Evolutionary conservation across 31 red algal species (phyloP), one percentile per base, ranked within the genome.

Genomic region (Odonthalia washingtoniensis): DNA sequence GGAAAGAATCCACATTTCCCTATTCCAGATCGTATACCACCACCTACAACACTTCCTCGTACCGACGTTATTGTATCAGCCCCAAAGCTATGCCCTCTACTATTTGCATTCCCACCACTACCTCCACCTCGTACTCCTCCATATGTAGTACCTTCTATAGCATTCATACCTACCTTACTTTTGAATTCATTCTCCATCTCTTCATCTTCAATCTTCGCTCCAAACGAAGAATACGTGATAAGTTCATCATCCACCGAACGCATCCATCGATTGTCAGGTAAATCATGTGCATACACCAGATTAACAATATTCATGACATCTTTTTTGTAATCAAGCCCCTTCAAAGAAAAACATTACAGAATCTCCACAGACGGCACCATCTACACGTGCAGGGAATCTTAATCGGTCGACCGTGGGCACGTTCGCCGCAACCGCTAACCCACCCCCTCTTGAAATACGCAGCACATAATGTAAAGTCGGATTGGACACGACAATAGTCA

Each of bases 181-280:
- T 94, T 94, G 74, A 94, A 94, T n/a, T 84, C 91, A 85, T 94
- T 88, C 57, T 94, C 85, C 79, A 94, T 79, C 35, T 89, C 85
- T 35, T 93, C 90, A n/a, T n/a, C n/a, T 38, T 93, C 90, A 64
- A 94, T 68, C 77, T 89, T 94, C 37, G 85, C 91, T 1, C 91
- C 91, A 64, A 94, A 94, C 2, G 91, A 94, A 40, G 85, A 89
- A 64, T 89, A 94, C 14, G 91, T 72, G 14, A 94, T 84, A 32
- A 94, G 85, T 63, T 94, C 91, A 16, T 94, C 53, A 66, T 94
- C 91, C 41, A 94, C 91, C 6, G 57, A 66, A 44, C 88, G 85
- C 70, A 94, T 64, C 84, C 84, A 94, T 44, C 85, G 66, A 41
- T 94, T 85, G 3, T 94, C 85, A 3, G 91, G 91, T 27, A 94